Conservation (phyloP, 2,329 filamentous ascomycete species). For the Tolypocladium inflatum region DNA sequence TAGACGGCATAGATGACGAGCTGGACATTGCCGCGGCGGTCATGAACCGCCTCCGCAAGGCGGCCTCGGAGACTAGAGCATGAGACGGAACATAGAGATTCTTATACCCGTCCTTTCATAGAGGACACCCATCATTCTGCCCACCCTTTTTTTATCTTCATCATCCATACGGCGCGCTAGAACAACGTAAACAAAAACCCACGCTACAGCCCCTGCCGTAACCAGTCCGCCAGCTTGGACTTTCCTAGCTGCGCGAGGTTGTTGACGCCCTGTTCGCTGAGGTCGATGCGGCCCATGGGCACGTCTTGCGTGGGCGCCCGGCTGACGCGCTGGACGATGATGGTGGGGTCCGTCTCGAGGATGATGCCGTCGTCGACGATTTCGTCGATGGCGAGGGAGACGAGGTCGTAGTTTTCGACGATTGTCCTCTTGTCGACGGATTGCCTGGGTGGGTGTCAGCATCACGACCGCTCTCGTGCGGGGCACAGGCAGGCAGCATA, state of each 20-base stretch:
- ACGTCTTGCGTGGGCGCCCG: constrained; percentile 85
- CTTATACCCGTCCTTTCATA: constrained; percentile 10
- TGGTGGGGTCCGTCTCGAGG: constrained; percentile 91
- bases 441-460: constrained; percentile 49
- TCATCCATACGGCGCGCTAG: neutral
- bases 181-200: neutral
- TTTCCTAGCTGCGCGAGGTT: constrained; percentile 92
- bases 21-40: constrained; percentile 78
- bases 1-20: constrained; percentile 76
- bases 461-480: neutral
- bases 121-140: constrained; percentile 3
- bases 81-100: constrained; percentile 15
- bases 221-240: constrained; percentile 79
- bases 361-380: constrained; percentile 94
- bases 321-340: constrained; percentile 87
- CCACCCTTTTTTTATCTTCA: too few relatives aligned
- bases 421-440: constrained; percentile 96
- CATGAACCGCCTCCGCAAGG: constrained; percentile 76
- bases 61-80: constrained; percentile 51
- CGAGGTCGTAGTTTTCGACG: constrained; percentile 96
- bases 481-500: constrained; percentile 29
- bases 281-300: constrained; percentile 86
- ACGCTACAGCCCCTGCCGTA: constrained; percentile 68
- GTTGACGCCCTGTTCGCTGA: constrained; percentile 90
- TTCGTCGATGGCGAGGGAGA: constrained; percentile 89